A percentile compares a stretch with the other conserved stretches of the same genome.
These are phyloP conservation scores for Spergularia azorica DNA, from an alignment of 179 eudicot genomes.

Conservation along the genomic window DNA sequence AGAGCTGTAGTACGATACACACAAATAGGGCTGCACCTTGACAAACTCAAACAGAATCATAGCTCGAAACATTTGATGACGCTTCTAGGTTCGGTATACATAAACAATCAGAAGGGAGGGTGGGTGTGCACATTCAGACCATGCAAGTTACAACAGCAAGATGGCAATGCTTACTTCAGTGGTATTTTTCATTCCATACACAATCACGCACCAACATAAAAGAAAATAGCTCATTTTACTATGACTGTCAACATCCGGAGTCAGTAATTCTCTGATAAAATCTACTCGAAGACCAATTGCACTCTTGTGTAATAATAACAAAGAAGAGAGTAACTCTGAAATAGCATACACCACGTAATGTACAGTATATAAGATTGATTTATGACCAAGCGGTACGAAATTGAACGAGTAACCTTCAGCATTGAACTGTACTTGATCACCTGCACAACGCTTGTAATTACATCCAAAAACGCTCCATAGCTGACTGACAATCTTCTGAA, in stretches of 20 bases:
- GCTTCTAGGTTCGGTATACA: too few species aligned
- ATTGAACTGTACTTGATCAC: slow-evolving; percentile 16
- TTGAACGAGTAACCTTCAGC: slow-evolving; percentile 9
- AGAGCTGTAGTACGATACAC: too few species aligned
- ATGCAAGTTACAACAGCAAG: too few species aligned
- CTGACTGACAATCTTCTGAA: not conserved
- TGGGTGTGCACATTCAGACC: too few species aligned
- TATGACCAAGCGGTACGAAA: slow-evolving; percentile 16
- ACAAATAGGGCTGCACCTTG: too few species aligned
- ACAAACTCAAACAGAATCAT: too few species aligned
- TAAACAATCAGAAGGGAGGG: too few species aligned
- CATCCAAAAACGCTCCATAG: not conserved
- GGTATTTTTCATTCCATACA: too few species aligned
- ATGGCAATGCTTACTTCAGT: too few species aligned
- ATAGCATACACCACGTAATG: not conserved
- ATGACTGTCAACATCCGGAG: not conserved
- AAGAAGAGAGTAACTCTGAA: not conserved
- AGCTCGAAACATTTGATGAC: too few species aligned
- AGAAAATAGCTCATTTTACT: not conserved
- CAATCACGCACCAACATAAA: too few species aligned
- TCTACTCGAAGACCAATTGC: not conserved
- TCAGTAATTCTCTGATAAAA: not conserved
- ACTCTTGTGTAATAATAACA: not conserved
- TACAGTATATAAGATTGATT: not conserved
- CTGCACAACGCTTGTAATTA: slow-evolving; percentile 15